phyloP scores from a whole-genome alignment of 805 yeast genomes.

The Teunomyces kruisii region DNA sequence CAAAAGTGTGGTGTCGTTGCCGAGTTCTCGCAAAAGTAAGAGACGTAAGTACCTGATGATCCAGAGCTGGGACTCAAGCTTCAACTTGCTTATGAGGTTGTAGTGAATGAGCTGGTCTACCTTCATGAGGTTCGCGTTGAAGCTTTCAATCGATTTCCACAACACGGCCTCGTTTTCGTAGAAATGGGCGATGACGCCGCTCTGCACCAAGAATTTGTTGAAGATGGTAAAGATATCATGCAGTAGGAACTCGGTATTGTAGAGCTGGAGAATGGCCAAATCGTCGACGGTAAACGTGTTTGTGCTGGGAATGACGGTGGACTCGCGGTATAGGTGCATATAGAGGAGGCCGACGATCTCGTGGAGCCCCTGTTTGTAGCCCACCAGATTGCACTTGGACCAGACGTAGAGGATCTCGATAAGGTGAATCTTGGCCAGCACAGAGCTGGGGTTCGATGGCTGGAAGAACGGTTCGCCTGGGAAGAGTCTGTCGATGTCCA shows the following conservation, averaged over 20 bases:
- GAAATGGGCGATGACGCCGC: conserved; percentile 34
- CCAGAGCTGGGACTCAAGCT: conserved; percentile 54
- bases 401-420: conserved; percentile 48
- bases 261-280: conserved; percentile 35
- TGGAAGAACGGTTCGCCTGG: conserved; percentile 44
- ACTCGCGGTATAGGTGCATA: conserved; percentile 38
- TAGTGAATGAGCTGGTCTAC: conserved; percentile 50
- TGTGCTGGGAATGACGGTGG: conserved; percentile 17
- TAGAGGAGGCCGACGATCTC: conserved; percentile 52
- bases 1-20: conserved; percentile 32
- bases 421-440: conserved; percentile 26
- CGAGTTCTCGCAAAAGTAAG: conserved; percentile 48
- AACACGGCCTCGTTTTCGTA: conserved; percentile 43
- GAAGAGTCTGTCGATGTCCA: conserved; percentile 53
- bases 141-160: conserved; percentile 46
- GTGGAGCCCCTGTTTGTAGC: conserved; percentile 53
- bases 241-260: conserved; percentile 34
- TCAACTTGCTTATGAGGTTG: conserved; percentile 41
- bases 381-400: conserved; percentile 48
- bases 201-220: conserved; percentile 40
- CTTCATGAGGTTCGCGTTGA: conserved; percentile 48
- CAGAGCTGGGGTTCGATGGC: conserved; percentile 14
- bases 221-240: conserved; percentile 48
- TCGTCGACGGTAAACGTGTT: conserved; percentile 25
- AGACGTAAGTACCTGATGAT: conserved; percentile 51